A percentile compares a stretch with the other conserved stretches of the same genome.
Evolutionary conservation across 441 rosid species (phyloP).

Genomic region (Arabidopsis lyrata): DNA sequence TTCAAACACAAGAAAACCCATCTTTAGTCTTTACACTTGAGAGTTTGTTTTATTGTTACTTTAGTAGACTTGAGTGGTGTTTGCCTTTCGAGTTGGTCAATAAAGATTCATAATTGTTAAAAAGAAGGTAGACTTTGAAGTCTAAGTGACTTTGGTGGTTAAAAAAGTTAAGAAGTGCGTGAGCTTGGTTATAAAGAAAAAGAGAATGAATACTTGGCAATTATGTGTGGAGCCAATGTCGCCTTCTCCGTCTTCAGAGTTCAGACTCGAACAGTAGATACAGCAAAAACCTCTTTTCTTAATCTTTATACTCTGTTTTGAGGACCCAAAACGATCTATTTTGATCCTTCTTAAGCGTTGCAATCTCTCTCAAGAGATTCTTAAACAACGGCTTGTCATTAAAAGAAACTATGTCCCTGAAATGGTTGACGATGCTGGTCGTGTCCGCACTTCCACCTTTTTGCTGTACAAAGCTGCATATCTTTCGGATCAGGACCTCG

Average conservation of each 20-base stretch:
- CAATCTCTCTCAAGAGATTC: slow-evolving; percentile 87
- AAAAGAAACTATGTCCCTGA: slow-evolving; percentile 66
- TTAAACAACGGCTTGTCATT: slow-evolving; percentile 72
- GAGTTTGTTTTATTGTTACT: slow-evolving; percentile 6
- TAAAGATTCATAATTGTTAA: slow-evolving; percentile 19
- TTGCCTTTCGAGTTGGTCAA: slow-evolving; percentile 17
- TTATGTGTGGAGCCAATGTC: slow-evolving; percentile 90
- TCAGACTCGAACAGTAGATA: slow-evolving; percentile 80
- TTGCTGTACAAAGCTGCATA: slow-evolving; percentile 84
- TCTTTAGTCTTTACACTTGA: slow-evolving; percentile 25
- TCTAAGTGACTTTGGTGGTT: slow-evolving; percentile 17
- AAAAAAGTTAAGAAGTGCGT: slow-evolving; percentile 29
- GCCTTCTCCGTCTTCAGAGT: slow-evolving; percentile 90
- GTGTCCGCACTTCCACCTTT: slow-evolving; percentile 79
- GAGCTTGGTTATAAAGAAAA: slow-evolving; percentile 39
- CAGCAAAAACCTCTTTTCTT: slow-evolving; percentile 43
- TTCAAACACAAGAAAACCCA: slow-evolving; percentile 22
- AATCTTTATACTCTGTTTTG: slow-evolving; percentile 69
- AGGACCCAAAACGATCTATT: slow-evolving; percentile 77
- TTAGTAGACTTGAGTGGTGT: slow-evolving; percentile 4
- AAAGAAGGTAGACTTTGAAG: slow-evolving; percentile 1
- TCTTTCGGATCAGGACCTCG: slow-evolving; percentile 76
- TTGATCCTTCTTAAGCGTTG: slow-evolving; percentile 57
- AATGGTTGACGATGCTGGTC: slow-evolving; percentile 76
- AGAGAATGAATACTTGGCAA: slow-evolving; percentile 61